Conservation (phyloP, 192 early-diverging fungal species). For the Backusella morwellensis region DNA sequence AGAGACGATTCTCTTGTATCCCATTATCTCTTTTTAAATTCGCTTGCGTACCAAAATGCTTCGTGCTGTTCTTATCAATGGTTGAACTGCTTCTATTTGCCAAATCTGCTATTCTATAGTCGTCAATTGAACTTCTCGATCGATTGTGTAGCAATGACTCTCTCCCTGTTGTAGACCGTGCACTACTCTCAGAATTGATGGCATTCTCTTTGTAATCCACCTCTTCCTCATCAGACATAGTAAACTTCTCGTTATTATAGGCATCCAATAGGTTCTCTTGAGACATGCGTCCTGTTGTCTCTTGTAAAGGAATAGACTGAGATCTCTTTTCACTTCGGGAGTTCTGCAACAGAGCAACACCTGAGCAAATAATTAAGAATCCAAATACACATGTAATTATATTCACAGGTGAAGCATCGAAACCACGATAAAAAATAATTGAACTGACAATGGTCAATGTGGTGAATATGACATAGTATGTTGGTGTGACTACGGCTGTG, state of each 20-base stretch:
- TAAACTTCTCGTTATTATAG: slow-evolving; percentile 15
- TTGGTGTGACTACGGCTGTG: slow-evolving; percentile 81
- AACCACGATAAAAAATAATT: slow-evolving; percentile 82
- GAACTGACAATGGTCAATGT: slow-evolving; percentile 88
- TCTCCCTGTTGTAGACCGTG: background rate
- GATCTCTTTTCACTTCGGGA: slow-evolving; percentile 22
- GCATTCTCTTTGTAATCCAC: background rate
- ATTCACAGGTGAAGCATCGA: slow-evolving; percentile 66
- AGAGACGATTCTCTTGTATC: background rate
- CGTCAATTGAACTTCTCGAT: background rate
- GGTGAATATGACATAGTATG: slow-evolving; percentile 95
- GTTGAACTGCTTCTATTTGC: background rate
- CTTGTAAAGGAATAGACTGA: background rate
- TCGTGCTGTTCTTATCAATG: background rate
- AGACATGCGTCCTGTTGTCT: background rate
- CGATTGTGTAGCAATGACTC: background rate
- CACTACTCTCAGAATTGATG: background rate
- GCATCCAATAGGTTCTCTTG: slow-evolving; percentile 14
- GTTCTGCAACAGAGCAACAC: slow-evolving; percentile 75
- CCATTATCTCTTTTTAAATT: background rate
- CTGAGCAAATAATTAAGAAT: slow-evolving; percentile 88
- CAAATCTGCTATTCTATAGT: background rate
- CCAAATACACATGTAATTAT: slow-evolving; percentile 81
- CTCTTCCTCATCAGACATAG: slow-evolving; percentile 14
- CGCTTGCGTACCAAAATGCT: background rate